Evolutionary conservation across 768 basidiomycete genomes (phyloP).

Genomic region (Leccinum aurantiacum): DNA sequence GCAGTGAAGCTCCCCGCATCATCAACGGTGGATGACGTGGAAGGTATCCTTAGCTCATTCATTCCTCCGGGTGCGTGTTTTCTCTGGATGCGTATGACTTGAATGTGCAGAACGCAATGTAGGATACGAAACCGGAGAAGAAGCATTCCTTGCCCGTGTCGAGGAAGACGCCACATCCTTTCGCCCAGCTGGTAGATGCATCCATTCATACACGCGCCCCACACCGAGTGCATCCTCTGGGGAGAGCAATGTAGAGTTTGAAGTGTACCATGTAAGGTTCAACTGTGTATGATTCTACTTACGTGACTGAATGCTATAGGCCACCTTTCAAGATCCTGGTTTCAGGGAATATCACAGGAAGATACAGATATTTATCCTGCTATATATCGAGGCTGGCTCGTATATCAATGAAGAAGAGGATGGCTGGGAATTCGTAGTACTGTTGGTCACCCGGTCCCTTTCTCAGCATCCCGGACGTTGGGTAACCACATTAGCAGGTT

Average conservation of each 20-base stretch:
- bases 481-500: conserved; percentile 49
- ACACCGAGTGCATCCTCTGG: conserved; percentile 42
- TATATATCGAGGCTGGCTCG: conserved; percentile 95
- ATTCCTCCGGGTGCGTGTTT: conserved; percentile 63
- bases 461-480: not conserved
- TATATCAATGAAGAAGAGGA: conserved; percentile 95
- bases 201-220: conserved; percentile 75
- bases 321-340: conserved; percentile 81
- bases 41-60: conserved; percentile 70
- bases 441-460: conserved; percentile 52
- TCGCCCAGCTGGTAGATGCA: conserved; percentile 70
- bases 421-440: conserved; percentile 86
- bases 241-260: conserved; percentile 69
- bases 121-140: conserved; percentile 73
- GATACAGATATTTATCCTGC: conserved; percentile 92
- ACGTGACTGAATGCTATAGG: conserved; percentile 42
- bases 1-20: conserved; percentile 61
- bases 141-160: conserved; percentile 65
- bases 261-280: conserved; percentile 83
- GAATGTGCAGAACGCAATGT: conserved; percentile 1
- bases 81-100: not conserved
- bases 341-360: conserved; percentile 88
- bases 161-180: conserved; percentile 79
- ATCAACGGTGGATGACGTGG: conserved; percentile 84
- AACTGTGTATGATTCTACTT: not conserved